These are phyloP conservation scores for Botrytis sinoallii DNA, from an alignment of 2,329 filamentous ascomycete genomes.

Conservation along the genomic window DNA sequence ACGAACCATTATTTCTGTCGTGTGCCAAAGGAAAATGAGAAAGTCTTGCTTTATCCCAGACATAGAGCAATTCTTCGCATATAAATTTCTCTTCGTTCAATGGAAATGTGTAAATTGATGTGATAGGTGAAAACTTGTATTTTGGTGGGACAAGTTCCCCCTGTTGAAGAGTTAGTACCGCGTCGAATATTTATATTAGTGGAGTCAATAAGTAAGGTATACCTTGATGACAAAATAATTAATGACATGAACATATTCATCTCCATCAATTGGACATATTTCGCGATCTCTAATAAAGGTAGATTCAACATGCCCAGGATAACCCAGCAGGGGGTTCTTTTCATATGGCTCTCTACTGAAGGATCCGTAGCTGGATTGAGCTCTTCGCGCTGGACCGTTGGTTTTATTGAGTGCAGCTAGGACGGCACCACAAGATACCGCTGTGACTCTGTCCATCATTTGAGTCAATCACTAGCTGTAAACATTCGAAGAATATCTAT, in stretches of 20 bases:
- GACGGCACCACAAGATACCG: slow-evolving; percentile 25
- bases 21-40: too few relatives aligned
- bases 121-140: slow-evolving; percentile 7
- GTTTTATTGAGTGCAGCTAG: slow-evolving; percentile 24
- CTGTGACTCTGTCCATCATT: slow-evolving; percentile 20
- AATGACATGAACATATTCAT: slow-evolving; percentile 22
- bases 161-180: neutral
- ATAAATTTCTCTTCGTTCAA: too few relatives aligned
- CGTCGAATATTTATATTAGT: neutral
- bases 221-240: slow-evolving; percentile 26
- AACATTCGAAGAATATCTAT: neutral
- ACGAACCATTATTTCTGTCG: too few relatives aligned
- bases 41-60: too few relatives aligned
- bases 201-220: neutral
- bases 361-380: slow-evolving; percentile 24
- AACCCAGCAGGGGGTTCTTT: too few relatives aligned
- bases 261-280: slow-evolving; percentile 20
- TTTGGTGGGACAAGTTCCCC: neutral
- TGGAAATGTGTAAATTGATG: neutral
- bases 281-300: too few relatives aligned
- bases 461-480: neutral
- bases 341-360: slow-evolving; percentile 13
- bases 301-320: too few relatives aligned
- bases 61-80: too few relatives aligned
- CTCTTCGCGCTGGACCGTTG: slow-evolving; percentile 20